Evolutionary conservation across 1,139 yeast genomes (phyloP).

Genomic region (Sugiyamaella grinbergsii): DNA sequence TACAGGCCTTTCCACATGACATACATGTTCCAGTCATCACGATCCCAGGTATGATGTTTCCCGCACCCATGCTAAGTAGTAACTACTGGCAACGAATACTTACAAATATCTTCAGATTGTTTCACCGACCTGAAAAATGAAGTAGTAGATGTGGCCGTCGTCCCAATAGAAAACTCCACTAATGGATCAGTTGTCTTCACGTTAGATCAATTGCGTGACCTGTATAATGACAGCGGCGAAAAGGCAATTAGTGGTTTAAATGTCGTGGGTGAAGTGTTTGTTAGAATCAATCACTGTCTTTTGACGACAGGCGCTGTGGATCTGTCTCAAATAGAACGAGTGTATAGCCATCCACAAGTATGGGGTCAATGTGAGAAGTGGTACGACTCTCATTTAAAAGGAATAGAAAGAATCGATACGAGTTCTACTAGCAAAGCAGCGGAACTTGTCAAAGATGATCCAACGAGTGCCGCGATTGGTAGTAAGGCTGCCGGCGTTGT

Average conservation of each 20-base stretch:
- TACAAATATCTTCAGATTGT: conserved; percentile 54
- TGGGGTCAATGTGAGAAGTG: conserved; percentile 87
- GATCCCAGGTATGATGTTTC: conserved; percentile 36
- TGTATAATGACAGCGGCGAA: conserved; percentile 45
- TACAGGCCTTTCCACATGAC: conserved; percentile 64
- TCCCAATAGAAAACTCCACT: conserved; percentile 92
- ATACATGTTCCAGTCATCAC: conserved; percentile 34
- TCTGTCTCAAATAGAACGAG: conserved; percentile 51
- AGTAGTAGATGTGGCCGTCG: conserved; percentile 68
- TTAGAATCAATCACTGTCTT: conserved; percentile 77
- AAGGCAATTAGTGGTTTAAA: conserved; percentile 25
- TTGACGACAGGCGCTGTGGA: conserved; percentile 49
- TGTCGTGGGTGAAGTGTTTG: conserved; percentile 76
- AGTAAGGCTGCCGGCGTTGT: conserved; percentile 64
- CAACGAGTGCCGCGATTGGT: conserved; percentile 57
- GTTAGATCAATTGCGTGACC: conserved; percentile 74
- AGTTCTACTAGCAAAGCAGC: conserved; percentile 87
- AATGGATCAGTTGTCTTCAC: conserved; percentile 92
- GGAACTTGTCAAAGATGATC: conserved; percentile 51
- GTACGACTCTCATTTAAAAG: conserved; percentile 43
- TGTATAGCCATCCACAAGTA: conserved; percentile 95
- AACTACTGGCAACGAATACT: no score
- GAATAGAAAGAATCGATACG: conserved; percentile 54
- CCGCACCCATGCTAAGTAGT: no score
- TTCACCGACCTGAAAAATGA: conserved; percentile 53